These are phyloP conservation scores for Monocercomonoides exilis DNA, from an alignment of 78 protist species.

Conservation along the genomic window DNA sequence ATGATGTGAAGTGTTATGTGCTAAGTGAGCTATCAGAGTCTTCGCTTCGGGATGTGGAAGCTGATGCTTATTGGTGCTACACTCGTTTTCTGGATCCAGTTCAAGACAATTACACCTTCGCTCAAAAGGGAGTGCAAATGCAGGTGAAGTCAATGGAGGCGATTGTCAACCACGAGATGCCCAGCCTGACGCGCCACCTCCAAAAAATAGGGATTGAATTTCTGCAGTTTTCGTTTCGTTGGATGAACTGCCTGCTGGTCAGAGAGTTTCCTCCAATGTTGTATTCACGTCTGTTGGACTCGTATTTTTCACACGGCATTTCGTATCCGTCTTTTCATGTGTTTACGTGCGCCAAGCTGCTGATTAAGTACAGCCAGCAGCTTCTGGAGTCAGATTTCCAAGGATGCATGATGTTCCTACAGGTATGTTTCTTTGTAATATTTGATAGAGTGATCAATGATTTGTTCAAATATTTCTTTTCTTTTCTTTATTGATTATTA, in stretches of 20 bases:
- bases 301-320: constrained; percentile 52
- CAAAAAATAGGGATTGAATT: constrained; percentile 46
- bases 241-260: constrained; percentile 92
- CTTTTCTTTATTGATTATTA: too few relatives aligned
- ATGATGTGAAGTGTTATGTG: neutral
- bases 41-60: constrained; percentile 51
- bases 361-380: constrained; percentile 47
- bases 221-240: constrained; percentile 82
- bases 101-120: constrained; percentile 79
- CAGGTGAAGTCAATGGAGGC: constrained; percentile 50
- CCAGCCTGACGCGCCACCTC: constrained; percentile 51
- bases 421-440: too few relatives aligned
- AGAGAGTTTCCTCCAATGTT: constrained; percentile 66
- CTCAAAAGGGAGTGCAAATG: constrained; percentile 81
- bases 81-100: constrained; percentile 58
- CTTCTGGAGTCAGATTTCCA: constrained; percentile 57
- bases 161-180: neutral
- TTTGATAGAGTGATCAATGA: too few relatives aligned
- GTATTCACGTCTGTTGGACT: constrained; percentile 69
- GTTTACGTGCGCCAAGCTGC: constrained; percentile 87
- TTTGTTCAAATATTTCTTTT: too few relatives aligned
- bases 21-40: neutral
- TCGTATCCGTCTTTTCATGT: constrained; percentile 55
- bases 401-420: constrained; percentile 58
- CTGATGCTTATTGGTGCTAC: constrained; percentile 87